Evolutionary conservation across 345 rosid genomes (phyloP).

Genomic region (Noccaea caerulescens): DNA sequence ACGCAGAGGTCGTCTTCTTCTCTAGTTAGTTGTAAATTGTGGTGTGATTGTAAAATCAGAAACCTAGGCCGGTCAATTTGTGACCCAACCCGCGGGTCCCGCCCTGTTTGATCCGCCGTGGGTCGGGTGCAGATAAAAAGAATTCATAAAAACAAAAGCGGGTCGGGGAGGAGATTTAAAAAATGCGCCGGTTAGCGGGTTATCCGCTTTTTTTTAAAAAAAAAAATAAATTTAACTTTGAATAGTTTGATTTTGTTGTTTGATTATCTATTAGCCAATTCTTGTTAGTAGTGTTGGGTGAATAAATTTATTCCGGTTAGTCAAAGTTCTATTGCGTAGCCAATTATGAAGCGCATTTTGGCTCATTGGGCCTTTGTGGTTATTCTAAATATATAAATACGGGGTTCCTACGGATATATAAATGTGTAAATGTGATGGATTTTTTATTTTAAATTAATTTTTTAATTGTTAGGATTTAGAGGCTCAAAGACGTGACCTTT

Average conservation of each 20-base stretch:
- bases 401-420: background rate
- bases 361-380: background rate
- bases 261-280: background rate
- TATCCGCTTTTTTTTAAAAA: too few relatives aligned
- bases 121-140: too few relatives aligned
- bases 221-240: background rate
- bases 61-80: background rate
- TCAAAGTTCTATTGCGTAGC: background rate
- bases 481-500: too few relatives aligned
- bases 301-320: background rate
- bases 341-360: background rate
- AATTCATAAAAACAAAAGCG: too few relatives aligned
- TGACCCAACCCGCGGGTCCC: too few relatives aligned
- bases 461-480: too few relatives aligned
- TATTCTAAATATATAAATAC: background rate
- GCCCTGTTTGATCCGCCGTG: too few relatives aligned
- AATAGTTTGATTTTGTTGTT: slow-evolving; percentile 25
- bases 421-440: too few relatives aligned
- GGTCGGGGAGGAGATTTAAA: too few relatives aligned
- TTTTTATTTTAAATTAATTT: too few relatives aligned
- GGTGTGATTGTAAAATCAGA: slow-evolving; percentile 35
- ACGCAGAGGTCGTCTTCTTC: background rate
- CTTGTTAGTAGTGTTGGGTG: background rate
- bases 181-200: too few relatives aligned
- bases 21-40: slow-evolving; percentile 26